Evolutionary conservation across 1,139 yeast species (phyloP).

Genomic region (Candida frijolesensis): DNA sequence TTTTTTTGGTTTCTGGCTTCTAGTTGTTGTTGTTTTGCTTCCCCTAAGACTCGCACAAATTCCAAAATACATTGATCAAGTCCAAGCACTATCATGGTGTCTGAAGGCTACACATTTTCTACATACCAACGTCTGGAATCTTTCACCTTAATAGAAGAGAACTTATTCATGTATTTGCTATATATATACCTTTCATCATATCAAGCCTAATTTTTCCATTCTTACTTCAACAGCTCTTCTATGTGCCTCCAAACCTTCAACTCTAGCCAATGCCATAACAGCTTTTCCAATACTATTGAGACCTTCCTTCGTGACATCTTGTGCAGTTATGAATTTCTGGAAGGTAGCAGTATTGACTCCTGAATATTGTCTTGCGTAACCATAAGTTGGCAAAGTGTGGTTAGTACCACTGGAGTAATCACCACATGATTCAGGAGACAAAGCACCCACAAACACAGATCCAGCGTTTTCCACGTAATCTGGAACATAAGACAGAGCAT

Average conservation of each 20-base stretch:
- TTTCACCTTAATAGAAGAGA: background rate
- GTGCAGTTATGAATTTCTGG: constrained; percentile 93
- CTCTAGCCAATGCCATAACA: constrained; percentile 94
- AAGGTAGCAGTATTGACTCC: constrained; percentile 96
- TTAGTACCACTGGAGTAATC: constrained; percentile 97
- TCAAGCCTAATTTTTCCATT: constrained; percentile 73
- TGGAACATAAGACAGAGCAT: constrained; percentile 73
- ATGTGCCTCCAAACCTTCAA: constrained; percentile 96
- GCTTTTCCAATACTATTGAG: constrained; percentile 87
- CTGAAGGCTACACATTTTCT: too few species aligned
- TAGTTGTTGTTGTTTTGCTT: background rate
- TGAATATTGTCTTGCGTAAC: constrained; percentile 95
- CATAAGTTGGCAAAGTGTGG: constrained; percentile 97
- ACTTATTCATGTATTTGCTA: background rate
- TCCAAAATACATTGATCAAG: too few species aligned
- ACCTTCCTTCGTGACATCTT: constrained; percentile 85
- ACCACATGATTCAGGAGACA: constrained; percentile 97
- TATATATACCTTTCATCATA: background rate
- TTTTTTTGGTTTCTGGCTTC: too few species aligned
- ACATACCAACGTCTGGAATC: background rate
- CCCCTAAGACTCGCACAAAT: too few species aligned
- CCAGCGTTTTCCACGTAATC: constrained; percentile 88
- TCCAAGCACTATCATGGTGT: too few species aligned
- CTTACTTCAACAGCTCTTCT: constrained; percentile 94
- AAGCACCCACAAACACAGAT: constrained; percentile 92